Evolutionary conservation across 2,329 filamentous ascomycete species (phyloP).

Genomic region (Neurospora sp.): DNA sequence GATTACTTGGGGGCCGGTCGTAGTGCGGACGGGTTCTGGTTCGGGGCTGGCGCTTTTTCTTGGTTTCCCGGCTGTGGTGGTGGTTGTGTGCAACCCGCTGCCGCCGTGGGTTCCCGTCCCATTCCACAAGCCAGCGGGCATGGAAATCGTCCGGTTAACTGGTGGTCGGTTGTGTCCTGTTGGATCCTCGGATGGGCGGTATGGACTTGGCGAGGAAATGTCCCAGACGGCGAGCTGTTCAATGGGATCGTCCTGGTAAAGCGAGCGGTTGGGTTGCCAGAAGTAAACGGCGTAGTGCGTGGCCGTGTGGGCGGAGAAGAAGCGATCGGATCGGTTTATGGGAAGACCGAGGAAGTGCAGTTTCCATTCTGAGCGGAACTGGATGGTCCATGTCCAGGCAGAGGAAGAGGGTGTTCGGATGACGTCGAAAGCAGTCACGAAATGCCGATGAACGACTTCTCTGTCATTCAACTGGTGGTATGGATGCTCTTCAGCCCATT

Average conservation of each 20-base stretch:
- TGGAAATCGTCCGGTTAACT: neutral
- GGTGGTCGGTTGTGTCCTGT: slow-evolving; percentile 27
- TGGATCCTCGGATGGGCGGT: slow-evolving; percentile 41
- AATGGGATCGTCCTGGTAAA: slow-evolving; percentile 45
- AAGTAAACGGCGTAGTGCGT: slow-evolving; percentile 53
- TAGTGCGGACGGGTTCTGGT: neutral
- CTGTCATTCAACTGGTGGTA: slow-evolving; percentile 41
- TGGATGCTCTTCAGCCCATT: slow-evolving; percentile 47
- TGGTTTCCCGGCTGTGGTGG: neutral
- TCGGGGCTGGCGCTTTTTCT: neutral
- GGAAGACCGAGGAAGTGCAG: slow-evolving; percentile 48
- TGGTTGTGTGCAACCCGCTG: neutral
- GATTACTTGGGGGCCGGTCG: slow-evolving; percentile 32
- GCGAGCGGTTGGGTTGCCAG: slow-evolving; percentile 48
- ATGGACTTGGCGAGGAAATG: slow-evolving; percentile 37
- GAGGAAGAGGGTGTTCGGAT: slow-evolving; percentile 3
- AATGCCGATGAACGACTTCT: slow-evolving; percentile 45
- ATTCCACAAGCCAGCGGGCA: neutral
- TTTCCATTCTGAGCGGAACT: slow-evolving; percentile 49
- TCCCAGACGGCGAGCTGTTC: slow-evolving; percentile 52
- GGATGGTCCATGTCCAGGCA: slow-evolving; percentile 30
- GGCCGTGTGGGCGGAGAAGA: slow-evolving; percentile 49
- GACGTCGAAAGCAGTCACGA: slow-evolving; percentile 49
- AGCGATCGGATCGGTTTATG: slow-evolving; percentile 45
- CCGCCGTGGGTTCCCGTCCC: neutral